A percentile compares a stretch with the other conserved stretches of the same genome.
Evolutionary conservation across 2,329 filamentous ascomycete species (phyloP).

Genomic region (Exophiala calicioides): DNA sequence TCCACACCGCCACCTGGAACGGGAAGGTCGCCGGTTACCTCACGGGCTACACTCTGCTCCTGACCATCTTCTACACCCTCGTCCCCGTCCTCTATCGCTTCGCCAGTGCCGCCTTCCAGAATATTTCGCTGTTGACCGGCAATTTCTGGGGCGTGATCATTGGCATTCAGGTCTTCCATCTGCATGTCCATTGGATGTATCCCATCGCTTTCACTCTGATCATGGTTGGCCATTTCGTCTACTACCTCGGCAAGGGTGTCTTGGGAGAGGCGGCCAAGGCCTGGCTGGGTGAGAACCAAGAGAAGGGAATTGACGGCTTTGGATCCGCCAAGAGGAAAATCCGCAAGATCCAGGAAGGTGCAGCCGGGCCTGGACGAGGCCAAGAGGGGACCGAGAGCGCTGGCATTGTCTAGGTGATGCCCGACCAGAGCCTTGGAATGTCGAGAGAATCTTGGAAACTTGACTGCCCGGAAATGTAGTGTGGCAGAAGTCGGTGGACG

Average conservation of each 20-base stretch:
- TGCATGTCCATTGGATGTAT: constrained; percentile 83
- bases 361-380: constrained; percentile 14
- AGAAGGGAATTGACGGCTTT: constrained; percentile 73
- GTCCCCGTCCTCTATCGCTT: constrained; percentile 88
- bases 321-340: constrained; percentile 83
- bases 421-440: too few relatives aligned
- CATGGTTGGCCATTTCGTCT: constrained; percentile 78
- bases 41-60: constrained; percentile 81
- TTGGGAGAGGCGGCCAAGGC: constrained; percentile 91
- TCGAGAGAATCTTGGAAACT: too few relatives aligned
- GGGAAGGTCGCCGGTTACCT: constrained; percentile 75
- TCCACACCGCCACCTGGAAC: constrained; percentile 66
- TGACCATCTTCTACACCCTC: constrained; percentile 82
- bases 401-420: constrained; percentile 27
- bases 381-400: constrained; percentile 27
- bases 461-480: too few relatives aligned
- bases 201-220: constrained; percentile 94
- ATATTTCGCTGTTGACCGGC: constrained; percentile 87
- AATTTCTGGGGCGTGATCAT: constrained; percentile 98
- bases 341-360: constrained; percentile 24
- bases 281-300: constrained; percentile 87
- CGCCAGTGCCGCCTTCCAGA: constrained; percentile 90
- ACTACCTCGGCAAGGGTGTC: constrained; percentile 80
- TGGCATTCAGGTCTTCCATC: constrained; percentile 80
- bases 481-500: too few relatives aligned